Evolutionary conservation across 805 yeast genomes (phyloP), one percentile per base, ranked within the genome.

Genomic region (Suhomyces faveliae): DNA sequence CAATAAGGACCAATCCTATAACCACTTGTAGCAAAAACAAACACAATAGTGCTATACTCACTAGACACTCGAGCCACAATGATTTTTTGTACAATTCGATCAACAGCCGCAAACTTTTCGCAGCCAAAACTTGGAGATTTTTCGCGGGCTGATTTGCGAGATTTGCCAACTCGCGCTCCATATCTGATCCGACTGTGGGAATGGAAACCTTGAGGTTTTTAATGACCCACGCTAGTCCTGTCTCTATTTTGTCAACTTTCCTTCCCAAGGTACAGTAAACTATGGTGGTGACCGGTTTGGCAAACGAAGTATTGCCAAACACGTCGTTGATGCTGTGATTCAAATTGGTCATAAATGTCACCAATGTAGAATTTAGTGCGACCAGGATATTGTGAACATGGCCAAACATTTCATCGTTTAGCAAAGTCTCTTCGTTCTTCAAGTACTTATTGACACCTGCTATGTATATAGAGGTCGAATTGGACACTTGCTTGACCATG

Each of bases 251-350:
- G 11, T 73, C 73, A 5, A 92, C 63, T 57, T 92, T 94, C 42
- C 85, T 73, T 13, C 88, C 92, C 33, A 94, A 72, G 2, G 88
- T 80, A 68, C 99, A 92, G 25, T 84, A 81, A 3, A 91, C 86
- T 0, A 89, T 81, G 0, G 84, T 76, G 23, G 76, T 74, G 40
- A 89, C 73, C 0, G 95, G 87, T 1, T 62, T 61, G 41, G 82
- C 79, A 9, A 92, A 67, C 0, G 86, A 78, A 0, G 97, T 89
- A 2, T 75, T 75, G 4, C 83, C 81, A 66, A 94, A 90, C 0
- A 83, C 73, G 7, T 74, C 71, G 23, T 73, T 72, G 5, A 94
- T 63, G 0, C 82, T 81, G 3, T 60, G 57, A 59, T 87, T 84
- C 70, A 91, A 77, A n/a, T 68, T 73, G 2, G 61, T 66, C 43